These are phyloP conservation scores for Nitzschia sp. DNA, from an alignment of 108 stramenopile genomes.

Conservation along the genomic window DNA sequence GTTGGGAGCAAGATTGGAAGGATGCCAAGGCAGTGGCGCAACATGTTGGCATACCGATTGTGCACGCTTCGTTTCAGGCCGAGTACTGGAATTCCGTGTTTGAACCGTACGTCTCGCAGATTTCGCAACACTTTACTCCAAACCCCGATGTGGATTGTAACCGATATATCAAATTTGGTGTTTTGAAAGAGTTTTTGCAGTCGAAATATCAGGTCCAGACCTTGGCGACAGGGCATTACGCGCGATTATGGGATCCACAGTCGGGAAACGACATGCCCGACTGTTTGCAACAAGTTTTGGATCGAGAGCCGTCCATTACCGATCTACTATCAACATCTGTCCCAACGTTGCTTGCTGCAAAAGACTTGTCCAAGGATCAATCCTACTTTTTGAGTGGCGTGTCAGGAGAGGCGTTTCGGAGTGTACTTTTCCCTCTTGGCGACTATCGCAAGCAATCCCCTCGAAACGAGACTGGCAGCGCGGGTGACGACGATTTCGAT, in stretches of 20 bases:
- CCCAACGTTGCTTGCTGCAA: conserved; percentile 75
- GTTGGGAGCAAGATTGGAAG: conserved; percentile 79
- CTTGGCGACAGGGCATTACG: conserved; percentile 95
- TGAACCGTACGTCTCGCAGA: conserved; percentile 79
- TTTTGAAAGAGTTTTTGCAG: conserved; percentile 70
- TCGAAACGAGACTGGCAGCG: neutral
- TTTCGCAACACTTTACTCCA: conserved; percentile 61
- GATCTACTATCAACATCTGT: conserved; percentile 20
- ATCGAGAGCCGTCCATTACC: conserved; percentile 13
- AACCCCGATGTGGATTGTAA: conserved; percentile 96
- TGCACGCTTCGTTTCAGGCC: conserved; percentile 72
- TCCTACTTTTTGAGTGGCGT: conserved; percentile 92
- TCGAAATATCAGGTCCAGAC: conserved; percentile 47
- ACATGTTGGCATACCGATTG: conserved; percentile 74
- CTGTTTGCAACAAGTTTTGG: conserved; percentile 20
- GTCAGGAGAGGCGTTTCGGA: conserved; percentile 53
- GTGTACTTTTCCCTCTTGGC: conserved; percentile 90
- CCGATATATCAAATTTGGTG: conserved; percentile 91
- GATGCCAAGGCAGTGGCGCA: conserved; percentile 80
- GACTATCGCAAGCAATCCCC: conserved; percentile 61
- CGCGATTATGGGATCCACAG: conserved; percentile 69
- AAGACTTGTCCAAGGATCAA: conserved; percentile 90
- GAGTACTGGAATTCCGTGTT: conserved; percentile 95
- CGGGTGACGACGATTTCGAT: neutral
- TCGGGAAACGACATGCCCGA: conserved; percentile 8